These are phyloP conservation scores for Ophiosphaerella herpotricha DNA, from an alignment of 2,329 filamentous ascomycete species.

Conservation along the genomic window DNA sequence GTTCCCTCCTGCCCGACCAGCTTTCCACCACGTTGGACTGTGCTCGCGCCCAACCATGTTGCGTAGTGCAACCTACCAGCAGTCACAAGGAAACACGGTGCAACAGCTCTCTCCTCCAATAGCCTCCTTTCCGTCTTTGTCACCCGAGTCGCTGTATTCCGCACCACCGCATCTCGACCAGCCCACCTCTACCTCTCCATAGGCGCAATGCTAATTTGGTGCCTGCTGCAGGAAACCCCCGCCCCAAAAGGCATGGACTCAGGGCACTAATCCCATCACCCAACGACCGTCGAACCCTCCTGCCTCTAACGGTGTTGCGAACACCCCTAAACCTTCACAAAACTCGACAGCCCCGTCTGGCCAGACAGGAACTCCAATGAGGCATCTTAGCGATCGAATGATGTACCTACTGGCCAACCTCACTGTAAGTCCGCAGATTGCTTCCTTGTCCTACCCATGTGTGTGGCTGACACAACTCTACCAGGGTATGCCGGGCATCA, in stretches of 20 bases:
- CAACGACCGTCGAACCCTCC: slow-evolving; percentile 56
- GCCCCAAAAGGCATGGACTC: slow-evolving; percentile 63
- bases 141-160: slow-evolving; percentile 6
- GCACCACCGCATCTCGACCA: slow-evolving; percentile 5
- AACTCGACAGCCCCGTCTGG: slow-evolving; percentile 43
- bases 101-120: slow-evolving; percentile 27
- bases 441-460: background rate
- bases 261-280: slow-evolving; percentile 65
- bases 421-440: slow-evolving; percentile 54
- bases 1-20: slow-evolving; percentile 12
- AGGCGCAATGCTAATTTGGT: slow-evolving; percentile 31
- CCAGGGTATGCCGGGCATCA: slow-evolving; percentile 60
- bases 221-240: slow-evolving; percentile 52
- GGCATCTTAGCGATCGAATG: slow-evolving; percentile 64
- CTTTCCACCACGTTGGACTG: slow-evolving; percentile 26
- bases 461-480: background rate
- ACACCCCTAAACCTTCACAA: slow-evolving; percentile 48
- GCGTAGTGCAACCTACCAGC: slow-evolving; percentile 37
- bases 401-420: slow-evolving; percentile 63
- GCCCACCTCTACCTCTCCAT: slow-evolving; percentile 3
- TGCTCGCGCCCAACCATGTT: slow-evolving; percentile 17
- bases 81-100: slow-evolving; percentile 43
- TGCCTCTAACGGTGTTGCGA: slow-evolving; percentile 60
- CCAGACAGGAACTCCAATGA: slow-evolving; percentile 59
- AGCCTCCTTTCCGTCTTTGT: slow-evolving; percentile 2